Evolutionary conservation across 768 basidiomycete species (phyloP), one percentile per base, ranked within the genome.

Genomic region (Boletus pseudo-olivaceus): DNA sequence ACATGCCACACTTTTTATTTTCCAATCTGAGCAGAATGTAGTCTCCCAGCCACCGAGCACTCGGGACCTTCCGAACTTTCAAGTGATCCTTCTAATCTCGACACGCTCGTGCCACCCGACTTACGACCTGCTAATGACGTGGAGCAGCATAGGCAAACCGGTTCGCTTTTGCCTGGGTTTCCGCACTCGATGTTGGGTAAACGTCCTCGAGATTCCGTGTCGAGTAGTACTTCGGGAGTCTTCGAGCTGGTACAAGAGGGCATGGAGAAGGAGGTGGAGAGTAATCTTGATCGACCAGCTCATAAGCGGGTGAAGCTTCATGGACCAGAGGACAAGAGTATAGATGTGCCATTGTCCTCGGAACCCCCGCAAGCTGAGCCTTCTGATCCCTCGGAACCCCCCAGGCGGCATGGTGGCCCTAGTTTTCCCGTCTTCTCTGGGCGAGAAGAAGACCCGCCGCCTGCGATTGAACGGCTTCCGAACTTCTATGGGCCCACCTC

Each of bases 111-210:
- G 11, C 60, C 39, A 47, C 39, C 56, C 17, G 59, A 58, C 45
- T 47, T 27, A 42, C 57, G 46, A 47, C 26, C 57, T 10, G n/a
- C 20, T 20, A 34, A 52, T 35, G 57, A 57, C 9, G 37, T 27
- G 33, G 62, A 58, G 23, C 57, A 57, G 27, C 54, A 55, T 26
- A 54, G 42, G 17, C 59, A 62, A 35, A 23, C 51, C 12, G 52
- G 63, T 34, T 55, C 46, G 39, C 59, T 70, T 41, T 54, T 70
- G 17, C 65, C 78, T 39, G 78, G 75, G 11, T 65, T 76, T 54
- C 69, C 78, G 4, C 73, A 76, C 40, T 77, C 71, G 20, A 72
- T 76, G 30, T 75, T 89, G 17, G 87, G 88, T n/a, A 90, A 89
- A 65, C 81, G 85, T 33, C 78, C 75, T 47, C 76, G 87, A 56